Conservation (phyloP, 495 filamentous ascomycete genomes). For the Podospora australis region DNA sequence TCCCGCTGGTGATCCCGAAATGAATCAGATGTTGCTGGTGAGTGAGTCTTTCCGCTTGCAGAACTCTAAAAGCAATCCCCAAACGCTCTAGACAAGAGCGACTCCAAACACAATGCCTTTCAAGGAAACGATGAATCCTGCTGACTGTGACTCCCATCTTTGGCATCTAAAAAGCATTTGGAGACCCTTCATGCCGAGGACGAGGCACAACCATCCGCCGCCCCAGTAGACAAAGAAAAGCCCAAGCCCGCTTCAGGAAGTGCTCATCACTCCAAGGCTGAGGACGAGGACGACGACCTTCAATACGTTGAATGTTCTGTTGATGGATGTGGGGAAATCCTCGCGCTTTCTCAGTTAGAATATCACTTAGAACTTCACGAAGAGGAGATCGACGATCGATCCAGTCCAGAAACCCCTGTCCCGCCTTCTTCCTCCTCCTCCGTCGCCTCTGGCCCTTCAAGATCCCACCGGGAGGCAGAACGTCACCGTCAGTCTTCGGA, state of each 20-base stretch:
- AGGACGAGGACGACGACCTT: constrained; percentile 50
- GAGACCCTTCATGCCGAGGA: constrained; percentile 50
- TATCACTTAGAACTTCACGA: constrained; percentile 70
- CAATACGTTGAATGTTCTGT: constrained; percentile 62
- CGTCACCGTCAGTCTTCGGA: constrained; percentile 7
- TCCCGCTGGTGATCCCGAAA: constrained; percentile 12
- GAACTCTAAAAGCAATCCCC: too few relatives aligned
- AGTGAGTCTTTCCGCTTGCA: constrained; percentile 10
- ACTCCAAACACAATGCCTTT: background rate
- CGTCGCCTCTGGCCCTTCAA: constrained; percentile 10
- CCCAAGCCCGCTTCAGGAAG: constrained; percentile 25
- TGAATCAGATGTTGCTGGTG: constrained; percentile 27
- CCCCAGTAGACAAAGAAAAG: too few relatives aligned
- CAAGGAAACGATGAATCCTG: too few relatives aligned
- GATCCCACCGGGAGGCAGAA: constrained; percentile 14
- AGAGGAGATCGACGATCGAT: constrained; percentile 49
- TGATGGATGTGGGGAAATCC: constrained; percentile 63
- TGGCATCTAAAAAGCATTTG: constrained; percentile 39
- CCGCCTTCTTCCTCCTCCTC: background rate
- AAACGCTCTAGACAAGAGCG: too few relatives aligned
- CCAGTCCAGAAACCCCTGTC: background rate
- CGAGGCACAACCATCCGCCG: too few relatives aligned
- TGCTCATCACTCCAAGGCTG: constrained; percentile 28
- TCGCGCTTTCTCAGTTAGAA: constrained; percentile 55
- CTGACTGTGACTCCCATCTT: too few relatives aligned